Evolutionary conservation across 2,329 filamentous ascomycete species (phyloP).

Genomic region (Colletotrichum coccodes): DNA sequence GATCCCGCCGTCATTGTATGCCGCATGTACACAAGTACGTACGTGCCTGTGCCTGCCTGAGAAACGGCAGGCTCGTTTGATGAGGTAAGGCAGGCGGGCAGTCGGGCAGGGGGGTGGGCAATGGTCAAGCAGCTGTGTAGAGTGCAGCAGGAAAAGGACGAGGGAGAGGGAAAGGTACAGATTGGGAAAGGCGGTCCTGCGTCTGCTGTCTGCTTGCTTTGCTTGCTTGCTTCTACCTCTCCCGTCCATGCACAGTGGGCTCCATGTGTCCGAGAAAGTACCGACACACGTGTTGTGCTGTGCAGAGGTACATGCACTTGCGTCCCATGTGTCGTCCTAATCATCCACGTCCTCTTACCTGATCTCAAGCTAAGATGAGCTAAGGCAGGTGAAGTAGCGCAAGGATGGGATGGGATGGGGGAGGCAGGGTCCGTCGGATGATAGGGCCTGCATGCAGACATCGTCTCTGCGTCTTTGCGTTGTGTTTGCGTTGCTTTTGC

Average conservation of each 20-base stretch:
- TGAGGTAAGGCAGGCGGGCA: neutral
- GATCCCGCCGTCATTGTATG: neutral
- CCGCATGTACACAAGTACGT: neutral
- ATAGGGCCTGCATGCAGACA: constrained; percentile 14
- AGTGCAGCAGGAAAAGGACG: neutral
- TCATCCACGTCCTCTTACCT: neutral
- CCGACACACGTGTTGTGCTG: neutral
- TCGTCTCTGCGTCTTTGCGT: neutral
- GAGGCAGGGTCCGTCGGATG: neutral
- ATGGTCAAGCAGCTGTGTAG: neutral
- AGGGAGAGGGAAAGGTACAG: neutral
- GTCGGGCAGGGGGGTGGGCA: neutral
- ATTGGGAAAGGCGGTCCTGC: neutral
- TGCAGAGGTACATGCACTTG: neutral
- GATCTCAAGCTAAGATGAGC: constrained; percentile 3
- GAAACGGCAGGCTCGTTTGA: neutral
- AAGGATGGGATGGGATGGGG: neutral
- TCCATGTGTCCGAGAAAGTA: constrained; percentile 10
- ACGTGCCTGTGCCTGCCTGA: too few relatives aligned
- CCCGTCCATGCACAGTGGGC: neutral
- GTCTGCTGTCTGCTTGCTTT: neutral
- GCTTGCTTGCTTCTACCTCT: neutral
- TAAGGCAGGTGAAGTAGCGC: neutral
- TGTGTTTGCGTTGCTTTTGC: neutral
- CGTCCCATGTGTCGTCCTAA: neutral